Evolutionary conservation across 164 flowering plant species (phyloP).

Genomic region (Piper betle): DNA sequence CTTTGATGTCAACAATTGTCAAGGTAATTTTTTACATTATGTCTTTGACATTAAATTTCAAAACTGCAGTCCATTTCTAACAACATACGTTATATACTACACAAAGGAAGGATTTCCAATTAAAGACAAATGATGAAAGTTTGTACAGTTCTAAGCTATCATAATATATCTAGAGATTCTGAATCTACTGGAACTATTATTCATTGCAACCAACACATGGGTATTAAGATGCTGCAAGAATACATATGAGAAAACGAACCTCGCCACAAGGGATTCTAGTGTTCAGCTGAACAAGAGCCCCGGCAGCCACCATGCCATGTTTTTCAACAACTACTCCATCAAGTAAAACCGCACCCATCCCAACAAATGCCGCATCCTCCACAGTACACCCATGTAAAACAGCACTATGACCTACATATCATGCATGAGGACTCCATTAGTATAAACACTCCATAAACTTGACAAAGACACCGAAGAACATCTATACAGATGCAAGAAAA

Average conservation of each 20-base stretch:
- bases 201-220: not conserved
- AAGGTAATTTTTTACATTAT: too few relatives aligned
- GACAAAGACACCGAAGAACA: not conserved
- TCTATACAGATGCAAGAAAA: too few relatives aligned
- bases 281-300: slow-evolving; percentile 86
- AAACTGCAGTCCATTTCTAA: too few relatives aligned
- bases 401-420: slow-evolving; percentile 76
- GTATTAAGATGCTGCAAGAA: not conserved
- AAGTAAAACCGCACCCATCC: slow-evolving; percentile 85
- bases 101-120: too few relatives aligned
- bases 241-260: slow-evolving; percentile 27
- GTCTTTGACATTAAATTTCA: too few relatives aligned
- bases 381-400: slow-evolving; percentile 89
- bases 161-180: too few relatives aligned
- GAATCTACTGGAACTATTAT: too few relatives aligned
- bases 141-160: too few relatives aligned
- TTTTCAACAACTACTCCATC: slow-evolving; percentile 89
- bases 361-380: slow-evolving; percentile 89
- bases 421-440: not conserved
- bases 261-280: slow-evolving; percentile 77
- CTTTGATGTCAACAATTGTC: too few relatives aligned
- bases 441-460: not conserved
- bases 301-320: slow-evolving; percentile 92
- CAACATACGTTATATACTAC: too few relatives aligned
- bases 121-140: too few relatives aligned